A percentile compares a stretch with the other conserved stretches of the same genome.
Conservation (phyloP, 345 rosid genomes). For the Rhodamnia argentea region DNA sequence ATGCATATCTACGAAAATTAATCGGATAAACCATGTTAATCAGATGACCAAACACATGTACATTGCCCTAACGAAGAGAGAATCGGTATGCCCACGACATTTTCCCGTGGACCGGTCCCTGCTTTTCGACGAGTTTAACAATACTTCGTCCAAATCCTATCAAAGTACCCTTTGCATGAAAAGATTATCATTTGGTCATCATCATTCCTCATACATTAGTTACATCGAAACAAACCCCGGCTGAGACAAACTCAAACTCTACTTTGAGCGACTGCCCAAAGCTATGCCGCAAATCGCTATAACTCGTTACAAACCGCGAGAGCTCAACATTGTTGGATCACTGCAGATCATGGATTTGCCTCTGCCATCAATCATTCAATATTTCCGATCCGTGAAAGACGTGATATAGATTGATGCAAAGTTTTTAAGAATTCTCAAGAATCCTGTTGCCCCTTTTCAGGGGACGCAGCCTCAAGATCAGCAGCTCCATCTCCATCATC, state of each 20-base stretch:
- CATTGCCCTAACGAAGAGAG: too few relatives aligned
- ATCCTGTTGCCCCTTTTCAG: not conserved
- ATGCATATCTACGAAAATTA: too few relatives aligned
- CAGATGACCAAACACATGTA: too few relatives aligned
- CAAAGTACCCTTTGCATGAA: too few relatives aligned
- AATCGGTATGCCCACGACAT: too few relatives aligned
- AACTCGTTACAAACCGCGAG: not conserved
- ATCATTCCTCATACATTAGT: not conserved
- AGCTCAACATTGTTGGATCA: not conserved
- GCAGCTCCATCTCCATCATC: constrained; percentile 1
- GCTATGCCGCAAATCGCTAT: not conserved
- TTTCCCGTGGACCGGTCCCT: too few relatives aligned
- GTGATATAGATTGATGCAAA: not conserved
- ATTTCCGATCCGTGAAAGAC: not conserved
- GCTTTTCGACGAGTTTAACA: too few relatives aligned
- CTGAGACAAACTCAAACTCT: not conserved
- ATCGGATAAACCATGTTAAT: too few relatives aligned
- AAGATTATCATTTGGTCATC: too few relatives aligned
- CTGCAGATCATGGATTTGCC: not conserved
- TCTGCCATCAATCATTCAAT: not conserved
- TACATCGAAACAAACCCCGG: not conserved
- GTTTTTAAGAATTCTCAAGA: not conserved
- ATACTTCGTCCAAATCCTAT: too few relatives aligned
- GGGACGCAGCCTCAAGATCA: not conserved
- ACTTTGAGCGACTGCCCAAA: not conserved